Evolutionary conservation across 2,329 filamentous ascomycete species (phyloP).

Genomic region (Chrysoporthe puriensis): DNA sequence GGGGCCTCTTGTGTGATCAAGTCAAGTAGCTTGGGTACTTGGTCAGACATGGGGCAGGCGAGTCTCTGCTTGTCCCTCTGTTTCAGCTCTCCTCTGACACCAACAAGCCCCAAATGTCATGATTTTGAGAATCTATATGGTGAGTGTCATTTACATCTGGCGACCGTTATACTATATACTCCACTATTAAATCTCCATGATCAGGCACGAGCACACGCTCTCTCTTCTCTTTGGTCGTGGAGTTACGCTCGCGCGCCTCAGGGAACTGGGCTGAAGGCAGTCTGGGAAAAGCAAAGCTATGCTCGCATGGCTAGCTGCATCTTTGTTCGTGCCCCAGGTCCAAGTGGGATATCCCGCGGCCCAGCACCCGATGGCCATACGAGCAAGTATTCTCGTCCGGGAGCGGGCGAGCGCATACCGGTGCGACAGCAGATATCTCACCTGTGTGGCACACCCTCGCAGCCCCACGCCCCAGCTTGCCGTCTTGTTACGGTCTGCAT

Average conservation of each 20-base stretch:
- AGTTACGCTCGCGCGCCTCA: background rate
- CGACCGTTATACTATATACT: background rate
- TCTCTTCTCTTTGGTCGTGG: background rate
- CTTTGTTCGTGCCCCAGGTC: slow-evolving; percentile 6
- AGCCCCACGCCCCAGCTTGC: slow-evolving; percentile 11
- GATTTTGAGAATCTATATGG: background rate
- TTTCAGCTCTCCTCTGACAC: slow-evolving; percentile 23
- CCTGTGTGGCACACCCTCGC: slow-evolving; percentile 23
- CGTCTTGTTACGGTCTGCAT: slow-evolving; percentile 2
- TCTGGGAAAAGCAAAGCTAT: slow-evolving; percentile 10
- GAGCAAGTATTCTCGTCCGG: slow-evolving; percentile 27
- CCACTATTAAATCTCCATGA: background rate
- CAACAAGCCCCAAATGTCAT: slow-evolving; percentile 14
- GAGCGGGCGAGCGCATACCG: slow-evolving; percentile 23
- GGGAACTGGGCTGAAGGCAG: background rate
- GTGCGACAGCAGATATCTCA: slow-evolving; percentile 27
- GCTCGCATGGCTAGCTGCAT: slow-evolving; percentile 28
- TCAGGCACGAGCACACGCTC: background rate
- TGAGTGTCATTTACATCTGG: background rate
- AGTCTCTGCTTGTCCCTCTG: slow-evolving; percentile 15
- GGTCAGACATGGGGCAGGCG: slow-evolving; percentile 11
- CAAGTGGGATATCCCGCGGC: slow-evolving; percentile 12
- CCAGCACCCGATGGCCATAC: slow-evolving; percentile 17
- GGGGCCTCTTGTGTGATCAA: slow-evolving; percentile 7
- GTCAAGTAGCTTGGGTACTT: slow-evolving; percentile 2